Conservation (phyloP, 164 flowering plant genomes). For the Tetrastigma voinierianum region DNA sequence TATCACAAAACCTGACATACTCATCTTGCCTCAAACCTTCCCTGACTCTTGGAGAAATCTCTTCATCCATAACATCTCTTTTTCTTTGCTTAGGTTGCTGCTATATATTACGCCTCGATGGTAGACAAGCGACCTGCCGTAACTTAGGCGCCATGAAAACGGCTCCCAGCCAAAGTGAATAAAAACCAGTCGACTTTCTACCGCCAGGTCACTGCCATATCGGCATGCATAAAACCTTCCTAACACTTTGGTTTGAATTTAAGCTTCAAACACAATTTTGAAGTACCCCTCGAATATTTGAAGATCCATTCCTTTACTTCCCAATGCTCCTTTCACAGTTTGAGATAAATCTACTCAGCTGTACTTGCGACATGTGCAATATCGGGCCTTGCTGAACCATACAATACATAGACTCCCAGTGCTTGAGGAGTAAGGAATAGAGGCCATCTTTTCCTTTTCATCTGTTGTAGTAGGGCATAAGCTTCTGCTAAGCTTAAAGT, state of each 20-base stretch:
- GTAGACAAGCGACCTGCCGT: constrained; percentile 11
- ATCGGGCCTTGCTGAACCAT: constrained; percentile 10
- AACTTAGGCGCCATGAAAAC: not conserved
- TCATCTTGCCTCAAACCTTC: not conserved
- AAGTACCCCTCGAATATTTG: too few relatives aligned
- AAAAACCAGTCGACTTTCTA: constrained; percentile 9
- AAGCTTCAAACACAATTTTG: too few relatives aligned
- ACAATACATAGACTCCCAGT: constrained; percentile 14
- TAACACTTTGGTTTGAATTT: not conserved
- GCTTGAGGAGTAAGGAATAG: too few relatives aligned
- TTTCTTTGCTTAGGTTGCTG: too few relatives aligned
- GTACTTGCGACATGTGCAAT: not conserved
- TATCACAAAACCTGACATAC: not conserved
- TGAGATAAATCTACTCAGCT: not conserved
- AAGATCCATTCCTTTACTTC: not conserved
- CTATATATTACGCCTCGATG: not conserved
- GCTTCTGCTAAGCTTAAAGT: not conserved
- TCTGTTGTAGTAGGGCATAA: not conserved
- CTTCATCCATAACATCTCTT: too few relatives aligned
- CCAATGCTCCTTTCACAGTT: constrained; percentile 7
- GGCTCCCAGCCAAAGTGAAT: constrained; percentile 8
- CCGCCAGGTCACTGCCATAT: too few relatives aligned
- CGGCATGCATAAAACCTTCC: constrained; percentile 6
- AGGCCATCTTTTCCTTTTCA: constrained; percentile 4
- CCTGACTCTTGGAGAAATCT: not conserved